Conservation (phyloP, 2,329 filamentous ascomycete species). For the Apiospora kogelbergensis region DNA sequence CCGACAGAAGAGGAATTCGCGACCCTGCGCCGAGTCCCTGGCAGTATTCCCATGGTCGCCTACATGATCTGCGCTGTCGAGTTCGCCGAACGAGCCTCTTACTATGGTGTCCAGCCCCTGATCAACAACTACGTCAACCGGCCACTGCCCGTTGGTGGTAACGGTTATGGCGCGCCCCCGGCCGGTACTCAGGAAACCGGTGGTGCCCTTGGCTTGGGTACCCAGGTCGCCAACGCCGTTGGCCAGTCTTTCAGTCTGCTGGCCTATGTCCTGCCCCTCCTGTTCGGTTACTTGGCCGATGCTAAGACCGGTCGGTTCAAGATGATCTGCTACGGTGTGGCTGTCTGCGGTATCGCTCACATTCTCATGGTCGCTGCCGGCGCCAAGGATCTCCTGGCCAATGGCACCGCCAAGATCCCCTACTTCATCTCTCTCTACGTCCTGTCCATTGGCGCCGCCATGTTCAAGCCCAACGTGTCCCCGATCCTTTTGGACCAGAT, state of each 20-base stretch:
- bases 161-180: constrained; percentile 45
- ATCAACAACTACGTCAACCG: constrained; percentile 65
- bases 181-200: constrained; percentile 44
- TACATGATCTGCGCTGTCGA: constrained; percentile 60
- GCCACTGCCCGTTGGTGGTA: constrained; percentile 51
- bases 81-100: constrained; percentile 61
- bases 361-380: constrained; percentile 66
- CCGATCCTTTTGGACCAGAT: constrained; percentile 68
- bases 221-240: constrained; percentile 51
- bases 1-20: constrained; percentile 47
- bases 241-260: constrained; percentile 56
- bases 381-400: constrained; percentile 42
- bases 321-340: constrained; percentile 71
- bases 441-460: constrained; percentile 57
- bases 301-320: constrained; percentile 68
- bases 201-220: constrained; percentile 60
- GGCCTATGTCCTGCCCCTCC: constrained; percentile 56
- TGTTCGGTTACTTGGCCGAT: constrained; percentile 62
- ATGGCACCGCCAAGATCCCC: constrained; percentile 49
- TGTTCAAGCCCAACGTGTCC: constrained; percentile 74
- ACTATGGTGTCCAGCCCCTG: constrained; percentile 54
- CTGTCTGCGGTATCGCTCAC: constrained; percentile 66
- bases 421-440: constrained; percentile 53
- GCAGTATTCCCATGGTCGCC: constrained; percentile 48
- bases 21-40: constrained; percentile 43